These are phyloP conservation scores for Mycosphaerella arachidis DNA, from an alignment of 2,329 filamentous ascomycete species.

Conservation along the genomic window DNA sequence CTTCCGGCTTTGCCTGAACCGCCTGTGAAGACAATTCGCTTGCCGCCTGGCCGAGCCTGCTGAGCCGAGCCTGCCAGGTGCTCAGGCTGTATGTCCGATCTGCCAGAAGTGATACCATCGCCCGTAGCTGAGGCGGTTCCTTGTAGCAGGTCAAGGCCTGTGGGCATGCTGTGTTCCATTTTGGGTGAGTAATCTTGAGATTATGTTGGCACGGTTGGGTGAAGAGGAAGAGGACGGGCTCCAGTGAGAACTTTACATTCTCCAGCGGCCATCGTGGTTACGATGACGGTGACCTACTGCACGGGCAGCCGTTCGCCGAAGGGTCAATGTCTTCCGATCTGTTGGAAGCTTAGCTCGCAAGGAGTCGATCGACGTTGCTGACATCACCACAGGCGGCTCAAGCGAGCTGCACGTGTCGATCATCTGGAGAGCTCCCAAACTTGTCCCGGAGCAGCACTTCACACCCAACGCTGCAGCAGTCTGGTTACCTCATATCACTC, in stretches of 20 bases:
- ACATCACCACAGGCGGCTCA: not conserved
- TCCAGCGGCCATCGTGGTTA: not conserved
- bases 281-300: not conserved
- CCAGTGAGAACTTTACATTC: not conserved
- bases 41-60: conserved; percentile 26
- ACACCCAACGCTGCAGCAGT: no score
- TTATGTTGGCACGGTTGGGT: not conserved
- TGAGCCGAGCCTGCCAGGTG: not conserved
- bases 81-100: not conserved
- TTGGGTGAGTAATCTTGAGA: not conserved
- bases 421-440: not conserved
- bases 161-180: not conserved
- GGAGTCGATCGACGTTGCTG: not conserved
- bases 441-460: not conserved
- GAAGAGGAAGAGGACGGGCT: not conserved
- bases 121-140: not conserved
- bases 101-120: not conserved
- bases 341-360: not conserved
- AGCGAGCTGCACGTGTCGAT: not conserved
- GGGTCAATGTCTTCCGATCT: not conserved
- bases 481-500: not conserved
- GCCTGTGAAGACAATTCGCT: conserved; percentile 51
- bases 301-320: not conserved
- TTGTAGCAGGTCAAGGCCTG: not conserved
- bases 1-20: conserved; percentile 54